Conservation (phyloP, 129 eudicot species). For the Daucus carota region DNA sequence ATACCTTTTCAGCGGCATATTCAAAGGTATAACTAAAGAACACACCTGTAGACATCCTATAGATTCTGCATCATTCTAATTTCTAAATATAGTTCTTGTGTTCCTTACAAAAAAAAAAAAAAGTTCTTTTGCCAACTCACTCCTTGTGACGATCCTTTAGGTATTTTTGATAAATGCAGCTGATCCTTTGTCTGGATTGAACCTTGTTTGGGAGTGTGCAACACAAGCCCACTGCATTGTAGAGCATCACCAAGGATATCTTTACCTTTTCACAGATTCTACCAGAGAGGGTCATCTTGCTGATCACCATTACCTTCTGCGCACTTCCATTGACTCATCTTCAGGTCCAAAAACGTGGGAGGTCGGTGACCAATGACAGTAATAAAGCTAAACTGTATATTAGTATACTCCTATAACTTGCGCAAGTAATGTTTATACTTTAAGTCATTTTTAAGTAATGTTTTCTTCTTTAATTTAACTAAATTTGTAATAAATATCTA, state of each 20-base stretch:
- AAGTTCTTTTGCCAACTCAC: slow-evolving; percentile 5
- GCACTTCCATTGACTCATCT: slow-evolving; percentile 40
- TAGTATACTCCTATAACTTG: neutral
- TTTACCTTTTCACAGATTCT: slow-evolving; percentile 86
- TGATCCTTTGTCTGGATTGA: slow-evolving; percentile 75
- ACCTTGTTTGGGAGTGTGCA: slow-evolving; percentile 76
- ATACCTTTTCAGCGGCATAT: slow-evolving; percentile 48
- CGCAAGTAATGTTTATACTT: neutral
- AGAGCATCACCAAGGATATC: slow-evolving; percentile 82
- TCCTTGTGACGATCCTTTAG: slow-evolving; percentile 38
- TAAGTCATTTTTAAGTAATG: neutral
- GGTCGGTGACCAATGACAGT: slow-evolving; percentile 34
- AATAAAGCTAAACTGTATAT: neutral
- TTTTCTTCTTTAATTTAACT: neutral
- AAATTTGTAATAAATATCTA: neutral
- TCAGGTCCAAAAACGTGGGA: slow-evolving; percentile 62
- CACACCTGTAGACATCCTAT: neutral
- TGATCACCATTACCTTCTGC: slow-evolving; percentile 71
- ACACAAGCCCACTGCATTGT: slow-evolving; percentile 69
- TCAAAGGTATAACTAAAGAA: slow-evolving; percentile 51
- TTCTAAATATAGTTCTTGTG: neutral
- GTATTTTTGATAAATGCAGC: slow-evolving; percentile 77
- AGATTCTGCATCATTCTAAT: neutral
- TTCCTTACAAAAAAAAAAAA: no score
- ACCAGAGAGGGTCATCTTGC: slow-evolving; percentile 47